Evolutionary conservation across 108 stramenopile species (phyloP), one percentile per base, ranked within the genome.

Genomic region (Skeletonema marinoi): DNA sequence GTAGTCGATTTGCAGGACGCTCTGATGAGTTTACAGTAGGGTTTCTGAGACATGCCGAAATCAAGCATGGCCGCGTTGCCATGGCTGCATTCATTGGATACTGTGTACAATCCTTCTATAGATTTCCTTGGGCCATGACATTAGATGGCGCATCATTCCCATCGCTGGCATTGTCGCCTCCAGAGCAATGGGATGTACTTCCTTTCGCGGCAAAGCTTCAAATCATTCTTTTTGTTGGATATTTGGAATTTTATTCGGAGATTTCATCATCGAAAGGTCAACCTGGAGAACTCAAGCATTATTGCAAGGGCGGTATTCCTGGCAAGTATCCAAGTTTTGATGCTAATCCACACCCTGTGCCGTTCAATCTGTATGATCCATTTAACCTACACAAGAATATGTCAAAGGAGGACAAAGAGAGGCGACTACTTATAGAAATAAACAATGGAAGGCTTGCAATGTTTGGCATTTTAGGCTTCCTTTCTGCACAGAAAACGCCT

Each of bases 61-160:
- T 89, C 76, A 93, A 92, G 75, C 91, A 92, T 73, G 88, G 88
- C 46, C 86, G 91, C 51, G 85, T 92, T 62, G 89, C 89, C 76
- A 92, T 92, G 91, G 86, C 86, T 61, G 91, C 88, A 51, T 85
- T 88, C 59, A 84, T 92, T 11, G 91, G 91, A 64, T 74, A 73
- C 69, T 69, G 71, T 61, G 85, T 86, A 0, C 87, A 88, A 60
- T 61, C 58, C 14, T 82, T 78, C 58, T 80, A 75, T 60, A 51
- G 48, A 6, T 85, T 70, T 6, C 75, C 78, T 3, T 76, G 84
- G 75, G 41, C 74, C 50, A 77, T 86, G 85, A 83, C 78, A 19
- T 31, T 82, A 13, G 83, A 82, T 31, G 88, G 85, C 30, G 75
- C 73, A 35, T 78, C 79, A 39, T 74, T 83, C 76, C 85, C 85